Evolutionary conservation across 2,329 filamentous ascomycete species (phyloP).

Genomic region (Emergomyces africanus): DNA sequence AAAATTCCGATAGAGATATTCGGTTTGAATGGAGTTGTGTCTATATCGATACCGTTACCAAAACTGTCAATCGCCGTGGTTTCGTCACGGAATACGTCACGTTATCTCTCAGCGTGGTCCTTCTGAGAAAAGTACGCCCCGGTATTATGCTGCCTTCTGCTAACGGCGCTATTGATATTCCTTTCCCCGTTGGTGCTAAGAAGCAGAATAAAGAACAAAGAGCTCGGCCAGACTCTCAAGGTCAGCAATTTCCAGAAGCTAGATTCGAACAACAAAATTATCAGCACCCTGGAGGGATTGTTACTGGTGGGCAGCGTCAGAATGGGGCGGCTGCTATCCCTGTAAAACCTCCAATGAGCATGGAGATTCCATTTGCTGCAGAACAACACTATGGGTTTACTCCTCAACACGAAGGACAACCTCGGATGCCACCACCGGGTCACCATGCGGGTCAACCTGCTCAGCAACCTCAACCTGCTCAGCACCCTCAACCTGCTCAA

Average conservation of each 20-base stretch:
- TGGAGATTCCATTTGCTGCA: not conserved
- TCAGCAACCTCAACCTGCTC: not conserved
- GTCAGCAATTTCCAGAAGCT: not conserved
- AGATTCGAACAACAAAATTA: not conserved
- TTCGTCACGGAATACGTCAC: slow-evolving; percentile 17
- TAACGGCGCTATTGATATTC: slow-evolving; percentile 5
- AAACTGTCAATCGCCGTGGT: slow-evolving; percentile 16
- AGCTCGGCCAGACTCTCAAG: not conserved
- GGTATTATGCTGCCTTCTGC: slow-evolving; percentile 5
- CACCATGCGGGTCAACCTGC: not conserved
- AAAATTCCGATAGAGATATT: slow-evolving; percentile 13
- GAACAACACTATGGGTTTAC: not conserved
- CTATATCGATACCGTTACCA: slow-evolving; percentile 21
- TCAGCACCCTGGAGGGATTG: not conserved
- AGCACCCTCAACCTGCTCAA: not conserved
- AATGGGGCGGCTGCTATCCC: not conserved
- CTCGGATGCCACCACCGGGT: not conserved
- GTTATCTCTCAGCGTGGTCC: slow-evolving; percentile 22
- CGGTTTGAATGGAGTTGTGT: slow-evolving; percentile 26
- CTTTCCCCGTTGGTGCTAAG: slow-evolving; percentile 4
- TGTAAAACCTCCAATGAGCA: not conserved
- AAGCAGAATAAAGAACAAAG: not conserved
- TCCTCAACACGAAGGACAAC: not conserved
- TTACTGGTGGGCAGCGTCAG: not conserved
- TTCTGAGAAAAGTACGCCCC: slow-evolving; percentile 18